These are phyloP conservation scores for Perkinsus chesapeaki DNA, from an alignment of 169 alveolate species.

Conservation along the genomic window DNA sequence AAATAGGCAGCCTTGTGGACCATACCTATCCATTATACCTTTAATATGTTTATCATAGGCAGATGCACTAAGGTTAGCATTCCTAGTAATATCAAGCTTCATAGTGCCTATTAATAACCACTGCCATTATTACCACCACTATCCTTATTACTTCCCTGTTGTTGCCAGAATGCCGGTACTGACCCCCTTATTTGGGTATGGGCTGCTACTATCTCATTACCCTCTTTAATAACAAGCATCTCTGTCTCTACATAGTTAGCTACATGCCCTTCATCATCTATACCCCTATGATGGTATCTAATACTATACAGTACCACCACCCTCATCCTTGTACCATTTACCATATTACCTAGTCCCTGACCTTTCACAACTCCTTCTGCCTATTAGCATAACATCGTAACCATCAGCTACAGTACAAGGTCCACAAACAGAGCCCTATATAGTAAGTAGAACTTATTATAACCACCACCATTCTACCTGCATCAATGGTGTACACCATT, in stretches of 20 bases:
- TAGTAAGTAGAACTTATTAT: neutral
- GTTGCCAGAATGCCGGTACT: slow-evolving; percentile 75
- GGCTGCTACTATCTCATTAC: slow-evolving; percentile 36
- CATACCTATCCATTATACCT: neutral
- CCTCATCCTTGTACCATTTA: neutral
- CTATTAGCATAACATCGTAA: neutral
- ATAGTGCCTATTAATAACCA: neutral
- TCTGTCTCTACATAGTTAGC: slow-evolving; percentile 83
- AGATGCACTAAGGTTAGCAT: neutral
- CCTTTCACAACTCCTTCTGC: slow-evolving; percentile 62
- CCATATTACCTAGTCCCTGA: slow-evolving; percentile 67
- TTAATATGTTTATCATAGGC: neutral
- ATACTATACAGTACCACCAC: neutral
- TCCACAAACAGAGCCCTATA: neutral
- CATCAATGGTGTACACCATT: neutral
- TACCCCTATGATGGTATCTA: slow-evolving; percentile 63
- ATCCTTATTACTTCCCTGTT: slow-evolving; percentile 43
- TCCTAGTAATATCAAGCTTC: neutral
- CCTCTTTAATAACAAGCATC: slow-evolving; percentile 44
- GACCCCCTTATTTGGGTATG: slow-evolving; percentile 75
- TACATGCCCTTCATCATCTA: slow-evolving; percentile 73
- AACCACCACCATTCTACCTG: neutral
- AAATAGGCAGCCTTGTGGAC: neutral
- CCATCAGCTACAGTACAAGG: neutral
- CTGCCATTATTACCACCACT: neutral